Percentiles rank a stretch among this genome's conserved stretches.
Conservation (phyloP, 805 yeast genomes). For the Candida ascalaphidarum region DNA sequence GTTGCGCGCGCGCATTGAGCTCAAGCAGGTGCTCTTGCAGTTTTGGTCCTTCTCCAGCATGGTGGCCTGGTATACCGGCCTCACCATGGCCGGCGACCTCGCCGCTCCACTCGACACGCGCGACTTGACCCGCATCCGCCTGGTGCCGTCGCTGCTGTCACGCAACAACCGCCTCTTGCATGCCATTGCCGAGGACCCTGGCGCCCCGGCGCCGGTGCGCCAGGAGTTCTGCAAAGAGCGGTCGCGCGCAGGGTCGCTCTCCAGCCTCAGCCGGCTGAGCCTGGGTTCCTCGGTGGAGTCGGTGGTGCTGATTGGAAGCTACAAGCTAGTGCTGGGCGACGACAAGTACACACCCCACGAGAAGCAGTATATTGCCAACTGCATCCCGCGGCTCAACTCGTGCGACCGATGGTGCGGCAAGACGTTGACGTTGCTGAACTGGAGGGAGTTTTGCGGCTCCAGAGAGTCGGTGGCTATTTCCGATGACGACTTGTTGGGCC, state of each 20-base stretch:
- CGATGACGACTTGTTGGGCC: constrained; percentile 2
- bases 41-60: constrained; percentile 34
- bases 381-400: constrained; percentile 29
- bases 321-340: constrained; percentile 8
- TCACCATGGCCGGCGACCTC: constrained; percentile 27
- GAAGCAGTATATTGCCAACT: constrained; percentile 27
- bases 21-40: constrained; percentile 27
- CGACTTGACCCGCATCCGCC: constrained; percentile 14
- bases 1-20: constrained; percentile 30
- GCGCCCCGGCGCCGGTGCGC: no score
- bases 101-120: constrained; percentile 20
- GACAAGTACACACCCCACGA: constrained; percentile 15
- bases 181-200: constrained; percentile 7
- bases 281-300: no score
- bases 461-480: constrained; percentile 1
- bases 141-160: constrained; percentile 12
- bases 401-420: constrained; percentile 26
- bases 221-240: no score
- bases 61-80: constrained; percentile 29
- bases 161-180: constrained; percentile 15
- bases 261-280: no score
- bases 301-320: constrained; percentile 3
- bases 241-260: no score
- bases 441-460: constrained; percentile 1
- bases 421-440: constrained; percentile 7